Conservation (phyloP, 2,329 filamentous ascomycete species). For the Fusarium camptoceras region DNA sequence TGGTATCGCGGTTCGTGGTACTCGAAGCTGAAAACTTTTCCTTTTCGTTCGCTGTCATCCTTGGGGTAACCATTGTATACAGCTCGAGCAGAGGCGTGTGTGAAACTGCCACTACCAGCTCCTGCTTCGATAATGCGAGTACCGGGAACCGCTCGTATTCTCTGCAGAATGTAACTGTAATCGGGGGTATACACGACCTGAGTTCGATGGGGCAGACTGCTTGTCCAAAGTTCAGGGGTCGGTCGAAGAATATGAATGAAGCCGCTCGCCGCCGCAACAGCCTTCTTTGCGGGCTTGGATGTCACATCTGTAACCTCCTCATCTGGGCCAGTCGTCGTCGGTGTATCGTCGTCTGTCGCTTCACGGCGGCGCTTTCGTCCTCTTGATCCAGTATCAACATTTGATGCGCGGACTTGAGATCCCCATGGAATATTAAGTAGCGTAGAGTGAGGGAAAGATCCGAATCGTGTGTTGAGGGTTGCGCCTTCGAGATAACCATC, state of each 20-base stretch:
- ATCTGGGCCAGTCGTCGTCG: slow-evolving; percentile 50
- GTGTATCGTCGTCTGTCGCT: slow-evolving; percentile 58
- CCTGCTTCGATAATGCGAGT: slow-evolving; percentile 82
- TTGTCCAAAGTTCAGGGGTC: slow-evolving; percentile 85
- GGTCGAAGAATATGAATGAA: slow-evolving; percentile 84
- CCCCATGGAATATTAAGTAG: slow-evolving; percentile 87
- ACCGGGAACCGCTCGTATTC: slow-evolving; percentile 79
- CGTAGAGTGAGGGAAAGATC: slow-evolving; percentile 86
- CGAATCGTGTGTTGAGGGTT: slow-evolving; percentile 92
- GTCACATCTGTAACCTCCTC: slow-evolving; percentile 49
- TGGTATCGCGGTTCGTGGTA: slow-evolving; percentile 79
- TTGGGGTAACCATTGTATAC: slow-evolving; percentile 78
- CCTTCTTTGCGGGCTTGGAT: slow-evolving; percentile 58
- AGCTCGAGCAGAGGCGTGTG: slow-evolving; percentile 80
- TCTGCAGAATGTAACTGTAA: slow-evolving; percentile 85
- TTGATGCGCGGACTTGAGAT: slow-evolving; percentile 88
- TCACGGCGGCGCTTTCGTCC: slow-evolving; percentile 74
- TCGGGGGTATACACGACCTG: slow-evolving; percentile 90
- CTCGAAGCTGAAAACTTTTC: slow-evolving; percentile 85
- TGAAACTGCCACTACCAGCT: slow-evolving; percentile 85
- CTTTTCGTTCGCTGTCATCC: slow-evolving; percentile 59
- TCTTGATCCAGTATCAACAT: slow-evolving; percentile 91
- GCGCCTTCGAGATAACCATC: slow-evolving; percentile 81
- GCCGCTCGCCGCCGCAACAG: slow-evolving; percentile 69
- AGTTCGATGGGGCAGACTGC: slow-evolving; percentile 81